phyloP scores from a whole-genome alignment of 129 eudicot genomes.

The Oenanthe sinensis region DNA sequence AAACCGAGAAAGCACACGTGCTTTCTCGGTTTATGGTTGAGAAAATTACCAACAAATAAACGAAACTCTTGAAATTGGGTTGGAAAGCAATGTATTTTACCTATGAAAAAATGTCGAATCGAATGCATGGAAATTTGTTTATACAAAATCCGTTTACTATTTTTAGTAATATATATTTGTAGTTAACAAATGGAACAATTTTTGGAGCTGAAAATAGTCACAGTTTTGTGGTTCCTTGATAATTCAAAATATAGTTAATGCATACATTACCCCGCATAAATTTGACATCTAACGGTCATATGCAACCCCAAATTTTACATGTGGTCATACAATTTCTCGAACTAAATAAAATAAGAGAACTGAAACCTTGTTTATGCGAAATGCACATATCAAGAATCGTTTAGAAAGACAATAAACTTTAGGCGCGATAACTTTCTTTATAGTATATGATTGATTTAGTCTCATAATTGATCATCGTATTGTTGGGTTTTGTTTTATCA shows the following conservation, averaged over 20 bases:
- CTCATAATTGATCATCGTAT: too few species aligned
- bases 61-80: background rate
- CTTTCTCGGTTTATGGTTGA: constrained; percentile 7
- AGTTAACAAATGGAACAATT: background rate
- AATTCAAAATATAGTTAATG: background rate
- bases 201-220: background rate
- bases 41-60: background rate
- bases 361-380: background rate
- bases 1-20: constrained; percentile 11
- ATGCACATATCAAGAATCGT: background rate
- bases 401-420: background rate
- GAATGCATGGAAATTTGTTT: background rate
- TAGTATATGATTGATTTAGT: too few species aligned
- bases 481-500: background rate
- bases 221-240: background rate
- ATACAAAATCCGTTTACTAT: background rate
- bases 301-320: too few species aligned
- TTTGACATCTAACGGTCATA: too few species aligned
- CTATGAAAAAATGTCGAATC: background rate
- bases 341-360: too few species aligned
- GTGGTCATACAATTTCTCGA: background rate
- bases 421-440: too few species aligned
- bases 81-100: background rate
- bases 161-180: background rate
- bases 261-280: background rate